Evolutionary conservation across 164 flowering plant genomes (phyloP).

Genomic region (Umbellularia californica): DNA sequence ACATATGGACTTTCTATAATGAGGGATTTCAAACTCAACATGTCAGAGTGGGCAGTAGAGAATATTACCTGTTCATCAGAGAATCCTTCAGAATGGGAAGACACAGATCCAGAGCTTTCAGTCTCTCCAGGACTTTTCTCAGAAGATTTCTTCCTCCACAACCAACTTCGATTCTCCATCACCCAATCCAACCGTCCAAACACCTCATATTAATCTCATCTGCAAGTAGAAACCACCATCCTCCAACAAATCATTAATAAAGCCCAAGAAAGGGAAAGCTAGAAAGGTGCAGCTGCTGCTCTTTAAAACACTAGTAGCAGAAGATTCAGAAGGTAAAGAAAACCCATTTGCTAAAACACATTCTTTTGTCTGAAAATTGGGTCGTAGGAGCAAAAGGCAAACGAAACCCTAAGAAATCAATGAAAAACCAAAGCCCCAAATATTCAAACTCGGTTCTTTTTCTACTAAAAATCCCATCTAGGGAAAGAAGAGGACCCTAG

Average conservation of each 20-base stretch:
- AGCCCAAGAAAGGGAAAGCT: background rate
- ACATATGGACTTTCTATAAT: background rate
- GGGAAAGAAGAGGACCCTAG: background rate
- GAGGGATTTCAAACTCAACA: background rate
- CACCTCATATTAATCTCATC: conserved; percentile 22
- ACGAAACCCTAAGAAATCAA: background rate
- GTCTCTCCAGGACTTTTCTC: conserved; percentile 57
- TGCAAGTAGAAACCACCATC: conserved; percentile 11
- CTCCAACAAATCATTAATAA: background rate
- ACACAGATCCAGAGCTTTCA: conserved; percentile 53
- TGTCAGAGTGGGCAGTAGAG: background rate
- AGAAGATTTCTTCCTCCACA: conserved; percentile 48
- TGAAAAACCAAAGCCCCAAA: background rate
- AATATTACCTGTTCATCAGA: conserved; percentile 50
- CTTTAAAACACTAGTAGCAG: background rate
- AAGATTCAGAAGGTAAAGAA: background rate
- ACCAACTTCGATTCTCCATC: conserved; percentile 56
- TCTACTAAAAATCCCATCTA: background rate
- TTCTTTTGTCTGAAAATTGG: background rate
- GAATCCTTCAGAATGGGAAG: conserved; percentile 39
- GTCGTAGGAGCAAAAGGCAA: background rate
- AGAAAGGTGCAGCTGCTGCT: background rate
- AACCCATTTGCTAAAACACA: background rate
- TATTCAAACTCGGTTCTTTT: background rate
- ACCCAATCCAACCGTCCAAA: background rate